These are phyloP conservation scores for Arthrobotrys sinensis DNA, from an alignment of 2,329 filamentous ascomycete genomes.

Conservation along the genomic window DNA sequence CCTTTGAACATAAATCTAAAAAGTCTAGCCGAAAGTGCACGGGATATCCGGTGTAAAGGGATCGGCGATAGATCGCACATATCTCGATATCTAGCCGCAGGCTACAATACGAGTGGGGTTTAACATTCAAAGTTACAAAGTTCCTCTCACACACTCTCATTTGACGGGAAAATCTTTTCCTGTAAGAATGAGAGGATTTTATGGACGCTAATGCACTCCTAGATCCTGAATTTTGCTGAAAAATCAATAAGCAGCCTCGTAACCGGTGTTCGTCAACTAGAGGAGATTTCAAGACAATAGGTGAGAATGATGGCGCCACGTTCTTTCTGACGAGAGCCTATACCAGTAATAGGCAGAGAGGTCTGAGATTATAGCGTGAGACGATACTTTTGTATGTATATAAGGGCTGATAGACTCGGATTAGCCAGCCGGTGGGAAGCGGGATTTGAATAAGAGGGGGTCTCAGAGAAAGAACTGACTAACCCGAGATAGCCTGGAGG, in stretches of 20 bases:
- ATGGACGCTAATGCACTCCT: slow-evolving; percentile 39
- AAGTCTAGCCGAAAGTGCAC: slow-evolving; percentile 11
- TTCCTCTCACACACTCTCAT: neutral
- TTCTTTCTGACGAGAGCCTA: slow-evolving; percentile 16
- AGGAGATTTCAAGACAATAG: slow-evolving; percentile 5
- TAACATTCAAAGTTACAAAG: slow-evolving; percentile 2
- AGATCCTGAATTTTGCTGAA: neutral
- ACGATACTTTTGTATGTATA: slow-evolving; percentile 5
- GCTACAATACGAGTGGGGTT: slow-evolving; percentile 7
- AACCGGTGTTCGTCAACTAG: slow-evolving; percentile 18
- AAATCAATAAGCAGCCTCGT: slow-evolving; percentile 14
- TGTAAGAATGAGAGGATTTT: slow-evolving; percentile 4
- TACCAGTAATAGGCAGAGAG: slow-evolving; percentile 1
- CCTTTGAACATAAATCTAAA: slow-evolving; percentile 11
- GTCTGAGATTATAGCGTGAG: slow-evolving; percentile 11
- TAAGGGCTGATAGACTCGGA: neutral
- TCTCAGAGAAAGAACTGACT: slow-evolving; percentile 21
- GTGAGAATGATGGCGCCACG: slow-evolving; percentile 23
- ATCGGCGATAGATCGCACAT: slow-evolving; percentile 29
- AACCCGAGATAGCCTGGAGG: slow-evolving; percentile 18
- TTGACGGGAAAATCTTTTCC: slow-evolving; percentile 2
- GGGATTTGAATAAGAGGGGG: slow-evolving; percentile 19
- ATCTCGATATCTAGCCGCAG: slow-evolving; percentile 30
- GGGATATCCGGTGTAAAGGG: slow-evolving; percentile 9
- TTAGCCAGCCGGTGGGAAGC: slow-evolving; percentile 8